Evolutionary conservation across 768 basidiomycete genomes (phyloP), one percentile per base, ranked within the genome.

Genomic region (Mycena capillaripes): DNA sequence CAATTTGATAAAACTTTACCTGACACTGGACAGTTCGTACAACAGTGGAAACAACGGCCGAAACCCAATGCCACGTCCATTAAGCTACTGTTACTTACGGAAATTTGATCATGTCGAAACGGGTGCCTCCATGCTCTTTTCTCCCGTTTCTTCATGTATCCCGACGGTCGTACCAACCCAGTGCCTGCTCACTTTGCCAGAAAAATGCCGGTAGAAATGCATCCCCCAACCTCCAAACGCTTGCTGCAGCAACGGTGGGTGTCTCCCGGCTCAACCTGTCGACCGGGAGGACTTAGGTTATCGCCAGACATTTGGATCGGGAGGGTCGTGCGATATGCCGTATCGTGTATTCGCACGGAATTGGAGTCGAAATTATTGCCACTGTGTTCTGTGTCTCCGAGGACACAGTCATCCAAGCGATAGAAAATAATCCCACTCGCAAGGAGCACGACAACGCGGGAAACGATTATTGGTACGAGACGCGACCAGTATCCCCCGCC

Each of bases 281-380:
- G n/a, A n/a, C n/a, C n/a, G n/a, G n/a, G n/a, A n/a, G n/a, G n/a
- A n/a, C n/a, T n/a, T n/a, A n/a, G n/a, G n/a, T n/a, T 27, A 16
- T 16, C 6, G 23, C 9, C 40, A 70, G 69, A 32, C 27, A 56
- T 16, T 38, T 70, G 38, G 69, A 70, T 36, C 62, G 69, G 3
- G 69, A 70, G 29, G 69, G 69, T 17, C 56, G 69, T 4, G 69
- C 69, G 1, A 70, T 70, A 57, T 64, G 62, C 11, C 69, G 69
- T 25, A 65, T 70, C 8, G 69, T 70, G 16, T 70, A 55, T 42
- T 27, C 69, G 1, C 62, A 65, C 48, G 63, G 57, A 19, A 50
- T 65, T 12, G 46, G 62, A 1, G 17, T 60, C 36, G 44, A 65
- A 29, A 8, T 4, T 19, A 70, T 70, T 34, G 46, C 69, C 14